Percentiles rank a stretch among this genome's conserved stretches.
phyloP scores from a whole-genome alignment of 495 filamentous ascomycete species.

The Bombardia bombarda region DNA sequence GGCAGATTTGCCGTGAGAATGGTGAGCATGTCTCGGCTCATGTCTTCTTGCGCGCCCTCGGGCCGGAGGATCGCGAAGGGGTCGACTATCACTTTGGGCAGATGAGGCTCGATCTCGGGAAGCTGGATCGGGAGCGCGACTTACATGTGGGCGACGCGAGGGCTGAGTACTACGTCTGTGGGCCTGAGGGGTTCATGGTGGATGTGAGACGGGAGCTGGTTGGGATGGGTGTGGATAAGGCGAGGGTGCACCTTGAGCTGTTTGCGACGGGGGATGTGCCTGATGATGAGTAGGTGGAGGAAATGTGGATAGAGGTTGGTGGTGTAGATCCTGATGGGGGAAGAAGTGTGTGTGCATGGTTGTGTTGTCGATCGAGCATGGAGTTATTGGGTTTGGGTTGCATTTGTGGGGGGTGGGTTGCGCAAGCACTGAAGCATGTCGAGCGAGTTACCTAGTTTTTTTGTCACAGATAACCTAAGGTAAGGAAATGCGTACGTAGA shows the following conservation, averaged over 20 bases:
- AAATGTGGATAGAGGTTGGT: neutral
- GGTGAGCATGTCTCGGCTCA: conserved; percentile 30
- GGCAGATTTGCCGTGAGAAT: conserved; percentile 37
- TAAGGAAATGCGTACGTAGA: too few species aligned
- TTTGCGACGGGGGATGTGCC: conserved; percentile 53
- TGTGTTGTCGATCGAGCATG: too few species aligned
- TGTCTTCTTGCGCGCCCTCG: conserved; percentile 33
- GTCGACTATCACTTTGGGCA: conserved; percentile 47
- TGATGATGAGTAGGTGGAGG: conserved; percentile 2
- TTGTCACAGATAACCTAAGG: too few species aligned
- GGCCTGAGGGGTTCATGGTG: conserved; percentile 59
- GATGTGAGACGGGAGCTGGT: conserved; percentile 41
- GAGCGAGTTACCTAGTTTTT: too few species aligned
- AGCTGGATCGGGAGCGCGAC: conserved; percentile 42
- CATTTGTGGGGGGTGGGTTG: too few species aligned
- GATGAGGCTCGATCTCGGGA: conserved; percentile 44
- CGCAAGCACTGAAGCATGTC: too few species aligned
- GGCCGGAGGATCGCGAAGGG: conserved; percentile 38
- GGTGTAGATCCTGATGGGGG: too few species aligned
- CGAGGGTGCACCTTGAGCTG: conserved; percentile 56
- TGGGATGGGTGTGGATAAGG: conserved; percentile 41
- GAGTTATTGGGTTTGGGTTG: too few species aligned
- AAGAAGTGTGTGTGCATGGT: too few species aligned
- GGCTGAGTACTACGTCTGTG: conserved; percentile 62
- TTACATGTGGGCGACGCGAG: conserved; percentile 43